Conservation (phyloP, 129 eudicot species). For the Saussurea involucrata region DNA sequence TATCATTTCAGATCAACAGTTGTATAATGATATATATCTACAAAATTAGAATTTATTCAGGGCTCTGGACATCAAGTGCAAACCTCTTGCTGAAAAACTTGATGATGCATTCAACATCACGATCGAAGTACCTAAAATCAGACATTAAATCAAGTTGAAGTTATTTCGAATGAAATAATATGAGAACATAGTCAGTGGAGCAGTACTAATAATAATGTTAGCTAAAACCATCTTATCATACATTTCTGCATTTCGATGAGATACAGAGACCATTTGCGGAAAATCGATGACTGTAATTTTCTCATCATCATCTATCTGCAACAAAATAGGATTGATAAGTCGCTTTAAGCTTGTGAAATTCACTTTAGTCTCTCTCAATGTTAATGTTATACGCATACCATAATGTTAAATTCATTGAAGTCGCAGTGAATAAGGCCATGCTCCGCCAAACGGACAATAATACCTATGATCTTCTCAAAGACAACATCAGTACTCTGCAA, state of each 20-base stretch:
- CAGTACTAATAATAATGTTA: background rate
- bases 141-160: background rate
- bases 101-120: constrained; percentile 84
- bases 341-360: background rate
- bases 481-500: constrained; percentile 73
- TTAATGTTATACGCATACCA: constrained; percentile 42
- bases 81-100: constrained; percentile 80
- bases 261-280: constrained; percentile 95
- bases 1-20: background rate
- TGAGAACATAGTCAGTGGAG: background rate
- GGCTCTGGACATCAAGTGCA: constrained; percentile 1
- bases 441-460: constrained; percentile 83
- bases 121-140: constrained; percentile 75
- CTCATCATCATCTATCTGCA: constrained; percentile 94
- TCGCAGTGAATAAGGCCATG: constrained; percentile 98
- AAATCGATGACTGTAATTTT: constrained; percentile 85
- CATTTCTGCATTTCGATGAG: constrained; percentile 91
- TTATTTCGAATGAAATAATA: background rate
- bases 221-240: constrained; percentile 30
- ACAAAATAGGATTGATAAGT: background rate
- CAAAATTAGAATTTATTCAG: background rate
- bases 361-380: background rate
- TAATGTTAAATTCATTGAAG: constrained; percentile 90
- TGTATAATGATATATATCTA: background rate
- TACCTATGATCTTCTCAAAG: constrained; percentile 69